Evolutionary conservation across 2,329 filamentous ascomycete species (phyloP).

Genomic region (Tolypocladium pustulatum): DNA sequence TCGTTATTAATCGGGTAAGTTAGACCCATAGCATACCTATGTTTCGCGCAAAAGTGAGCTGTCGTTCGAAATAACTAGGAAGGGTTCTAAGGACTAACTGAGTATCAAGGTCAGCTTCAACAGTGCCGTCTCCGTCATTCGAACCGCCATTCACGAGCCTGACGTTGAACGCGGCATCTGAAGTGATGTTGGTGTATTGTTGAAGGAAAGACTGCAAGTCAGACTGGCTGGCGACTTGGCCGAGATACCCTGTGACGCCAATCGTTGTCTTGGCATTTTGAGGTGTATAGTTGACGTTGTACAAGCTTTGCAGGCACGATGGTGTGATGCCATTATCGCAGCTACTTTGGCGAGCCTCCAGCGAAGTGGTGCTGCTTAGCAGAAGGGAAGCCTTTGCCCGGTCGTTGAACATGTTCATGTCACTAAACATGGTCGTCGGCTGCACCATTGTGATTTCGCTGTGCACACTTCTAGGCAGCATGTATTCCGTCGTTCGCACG

Average conservation of each 20-base stretch:
- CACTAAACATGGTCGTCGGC: background rate
- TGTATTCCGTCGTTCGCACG: background rate
- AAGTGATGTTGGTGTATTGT: background rate
- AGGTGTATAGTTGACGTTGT: background rate
- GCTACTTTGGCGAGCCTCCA: background rate
- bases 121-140: background rate
- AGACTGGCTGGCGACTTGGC: background rate
- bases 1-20: background rate
- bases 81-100: background rate
- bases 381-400: background rate
- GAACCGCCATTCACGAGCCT: background rate
- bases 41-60: background rate
- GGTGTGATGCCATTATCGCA: background rate
- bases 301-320: background rate
- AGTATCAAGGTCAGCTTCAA: background rate
- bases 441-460: background rate
- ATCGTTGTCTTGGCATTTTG: background rate
- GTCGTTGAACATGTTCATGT: background rate
- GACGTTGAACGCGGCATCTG: background rate
- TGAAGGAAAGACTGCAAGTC: background rate
- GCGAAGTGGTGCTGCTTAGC: too few relatives aligned
- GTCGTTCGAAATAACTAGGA: too few relatives aligned
- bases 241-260: background rate
- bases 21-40: background rate
- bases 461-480: background rate